A percentile compares a stretch with the other conserved stretches of the same genome.
Evolutionary conservation across 1,284 basidiomycete genomes (phyloP).

Genomic region (Ceratobasidium theobromae): DNA sequence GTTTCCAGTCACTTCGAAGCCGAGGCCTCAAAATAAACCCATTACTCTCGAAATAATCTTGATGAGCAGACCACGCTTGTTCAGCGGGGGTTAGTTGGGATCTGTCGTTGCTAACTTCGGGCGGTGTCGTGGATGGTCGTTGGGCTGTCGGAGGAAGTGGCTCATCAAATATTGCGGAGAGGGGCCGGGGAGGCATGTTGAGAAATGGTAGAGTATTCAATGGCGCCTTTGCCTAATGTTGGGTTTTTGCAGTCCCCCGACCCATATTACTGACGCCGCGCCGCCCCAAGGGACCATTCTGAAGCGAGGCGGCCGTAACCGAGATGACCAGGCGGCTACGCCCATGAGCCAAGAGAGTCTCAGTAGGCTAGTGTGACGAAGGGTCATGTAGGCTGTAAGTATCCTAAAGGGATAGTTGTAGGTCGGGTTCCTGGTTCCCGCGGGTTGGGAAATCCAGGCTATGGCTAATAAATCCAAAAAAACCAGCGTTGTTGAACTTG

Average conservation of each 20-base stretch:
- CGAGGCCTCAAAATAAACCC: constrained; percentile 15
- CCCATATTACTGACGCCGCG: background rate
- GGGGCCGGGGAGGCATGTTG: constrained; percentile 29
- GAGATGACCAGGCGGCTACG: constrained; percentile 7
- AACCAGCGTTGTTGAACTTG: no score
- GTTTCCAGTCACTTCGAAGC: constrained; percentile 13
- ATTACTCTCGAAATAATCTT: constrained; percentile 2
- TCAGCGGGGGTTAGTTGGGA: constrained; percentile 1
- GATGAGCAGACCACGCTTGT: constrained; percentile 8
- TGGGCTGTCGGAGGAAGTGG: background rate
- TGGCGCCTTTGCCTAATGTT: constrained; percentile 3
- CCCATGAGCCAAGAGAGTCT: background rate
- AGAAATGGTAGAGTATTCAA: background rate
- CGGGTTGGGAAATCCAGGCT: no score
- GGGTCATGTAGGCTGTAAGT: no score
- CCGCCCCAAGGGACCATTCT: background rate
- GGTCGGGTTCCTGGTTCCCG: no score
- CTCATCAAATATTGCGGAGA: constrained; percentile 15
- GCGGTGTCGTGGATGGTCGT: background rate
- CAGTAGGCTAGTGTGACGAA: no score
- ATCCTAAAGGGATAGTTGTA: no score
- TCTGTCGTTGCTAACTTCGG: constrained; percentile 6
- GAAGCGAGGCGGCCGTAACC: constrained; percentile 19
- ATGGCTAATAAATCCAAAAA: no score
- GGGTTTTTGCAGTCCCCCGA: background rate